phyloP scores from a whole-genome alignment of 1,284 basidiomycete genomes.

The Cutaneotrichosporon sp. region DNA sequence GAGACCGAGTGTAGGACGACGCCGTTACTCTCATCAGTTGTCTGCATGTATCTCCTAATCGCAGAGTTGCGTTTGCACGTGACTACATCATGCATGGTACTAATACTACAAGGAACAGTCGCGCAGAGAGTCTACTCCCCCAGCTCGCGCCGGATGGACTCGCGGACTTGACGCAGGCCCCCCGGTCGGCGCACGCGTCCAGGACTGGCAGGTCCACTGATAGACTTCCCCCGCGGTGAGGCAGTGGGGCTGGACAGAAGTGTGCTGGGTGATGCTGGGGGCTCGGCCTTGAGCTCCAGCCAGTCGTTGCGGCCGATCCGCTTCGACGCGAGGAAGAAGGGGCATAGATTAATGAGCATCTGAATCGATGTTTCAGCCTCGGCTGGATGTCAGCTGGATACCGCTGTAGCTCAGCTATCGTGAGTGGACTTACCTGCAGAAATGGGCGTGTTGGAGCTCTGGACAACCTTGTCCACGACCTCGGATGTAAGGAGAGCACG shows the following conservation, averaged over 20 bases:
- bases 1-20: no score
- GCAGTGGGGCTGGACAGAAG: constrained; percentile 6
- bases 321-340: constrained; percentile 44
- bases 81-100: no score
- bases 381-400: constrained; percentile 27
- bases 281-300: constrained; percentile 45
- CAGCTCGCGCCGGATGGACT: constrained; percentile 44
- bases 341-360: constrained; percentile 46
- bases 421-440: constrained; percentile 38
- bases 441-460: constrained; percentile 49
- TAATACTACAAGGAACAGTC: no score
- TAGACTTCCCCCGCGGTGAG: no score
- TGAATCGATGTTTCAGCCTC: constrained; percentile 47
- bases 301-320: constrained; percentile 42
- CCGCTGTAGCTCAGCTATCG: no score
- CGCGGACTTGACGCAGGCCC: constrained; percentile 43
- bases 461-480: constrained; percentile 45
- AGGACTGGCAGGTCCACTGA: constrained; percentile 31
- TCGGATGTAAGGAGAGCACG: constrained; percentile 45
- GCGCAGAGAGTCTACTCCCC: constrained; percentile 32
- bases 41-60: not conserved
- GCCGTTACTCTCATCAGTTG: no score
- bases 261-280: not conserved
- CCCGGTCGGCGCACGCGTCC: constrained; percentile 38
- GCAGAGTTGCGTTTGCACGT: no score